Conservation (phyloP, 139 green algal species). For the Closterium sp. region DNA sequence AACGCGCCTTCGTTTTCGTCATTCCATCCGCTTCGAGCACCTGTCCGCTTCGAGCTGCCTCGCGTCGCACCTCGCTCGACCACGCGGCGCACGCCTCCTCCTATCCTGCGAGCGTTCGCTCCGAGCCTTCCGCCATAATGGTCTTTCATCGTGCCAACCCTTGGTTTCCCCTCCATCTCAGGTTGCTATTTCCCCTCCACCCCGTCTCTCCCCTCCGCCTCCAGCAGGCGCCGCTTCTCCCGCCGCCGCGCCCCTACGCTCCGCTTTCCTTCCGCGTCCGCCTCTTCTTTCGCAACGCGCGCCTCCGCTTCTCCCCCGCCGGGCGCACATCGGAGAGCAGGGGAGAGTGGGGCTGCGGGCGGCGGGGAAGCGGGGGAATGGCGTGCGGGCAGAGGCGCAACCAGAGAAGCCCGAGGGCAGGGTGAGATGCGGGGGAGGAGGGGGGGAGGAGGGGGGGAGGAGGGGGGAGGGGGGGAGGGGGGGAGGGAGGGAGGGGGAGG, state of each 20-base stretch:
- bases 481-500: too few species aligned
- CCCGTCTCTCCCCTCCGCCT: too few species aligned
- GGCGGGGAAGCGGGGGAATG: background rate
- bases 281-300: background rate
- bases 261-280: background rate
- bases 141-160: background rate
- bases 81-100: background rate
- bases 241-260: background rate
- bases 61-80: background rate
- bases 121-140: background rate
- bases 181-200: background rate
- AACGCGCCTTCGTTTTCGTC: background rate
- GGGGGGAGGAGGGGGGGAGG: too few species aligned
- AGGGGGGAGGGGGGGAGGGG: too few species aligned
- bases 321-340: background rate
- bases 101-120: background rate
- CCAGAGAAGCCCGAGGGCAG: background rate
- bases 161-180: background rate
- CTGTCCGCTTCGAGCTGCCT: background rate
- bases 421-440: background rate
- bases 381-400: background rate
- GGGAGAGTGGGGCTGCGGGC: background rate
- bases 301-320: background rate
- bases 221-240: background rate
- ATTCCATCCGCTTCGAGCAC: background rate